Evolutionary conservation across 2,329 filamentous ascomycete genomes (phyloP).

Genomic region (Beauveria rudraprayagi): DNA sequence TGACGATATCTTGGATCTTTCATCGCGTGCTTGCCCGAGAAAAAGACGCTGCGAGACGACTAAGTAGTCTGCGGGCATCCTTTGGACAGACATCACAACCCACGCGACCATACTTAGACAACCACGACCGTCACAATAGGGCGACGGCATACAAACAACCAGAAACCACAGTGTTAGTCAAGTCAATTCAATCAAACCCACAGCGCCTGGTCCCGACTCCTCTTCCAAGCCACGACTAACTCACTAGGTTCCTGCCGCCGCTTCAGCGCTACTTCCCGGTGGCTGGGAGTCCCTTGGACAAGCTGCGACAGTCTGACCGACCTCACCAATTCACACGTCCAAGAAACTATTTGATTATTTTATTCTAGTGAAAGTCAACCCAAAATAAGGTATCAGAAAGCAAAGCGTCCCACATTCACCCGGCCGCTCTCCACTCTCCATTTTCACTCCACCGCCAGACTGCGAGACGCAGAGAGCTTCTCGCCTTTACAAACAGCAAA

Average conservation of each 20-base stretch:
- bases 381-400: background rate
- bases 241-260: slow-evolving; percentile 5
- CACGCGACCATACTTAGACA: background rate
- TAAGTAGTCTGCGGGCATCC: background rate
- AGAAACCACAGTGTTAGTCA: background rate
- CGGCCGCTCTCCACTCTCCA: slow-evolving; percentile 3
- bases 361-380: background rate
- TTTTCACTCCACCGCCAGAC: slow-evolving; percentile 11
- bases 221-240: slow-evolving; percentile 5
- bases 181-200: slow-evolving; percentile 5
- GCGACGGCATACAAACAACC: background rate
- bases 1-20: background rate
- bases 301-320: background rate
- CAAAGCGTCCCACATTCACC: slow-evolving; percentile 10
- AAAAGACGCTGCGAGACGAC: background rate
- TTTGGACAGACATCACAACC: background rate
- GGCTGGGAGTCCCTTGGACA: slow-evolving; percentile 7
- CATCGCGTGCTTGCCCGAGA: background rate
- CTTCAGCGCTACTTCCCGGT: slow-evolving; percentile 3
- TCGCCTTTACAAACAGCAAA: slow-evolving; percentile 1
- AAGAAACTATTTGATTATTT: slow-evolving; percentile 1
- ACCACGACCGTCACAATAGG: background rate
- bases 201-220: background rate
- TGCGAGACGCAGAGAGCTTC: background rate
- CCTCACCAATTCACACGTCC: background rate